phyloP scores from a whole-genome alignment of 495 filamentous ascomycete species.

The Parmelia sp. region DNA sequence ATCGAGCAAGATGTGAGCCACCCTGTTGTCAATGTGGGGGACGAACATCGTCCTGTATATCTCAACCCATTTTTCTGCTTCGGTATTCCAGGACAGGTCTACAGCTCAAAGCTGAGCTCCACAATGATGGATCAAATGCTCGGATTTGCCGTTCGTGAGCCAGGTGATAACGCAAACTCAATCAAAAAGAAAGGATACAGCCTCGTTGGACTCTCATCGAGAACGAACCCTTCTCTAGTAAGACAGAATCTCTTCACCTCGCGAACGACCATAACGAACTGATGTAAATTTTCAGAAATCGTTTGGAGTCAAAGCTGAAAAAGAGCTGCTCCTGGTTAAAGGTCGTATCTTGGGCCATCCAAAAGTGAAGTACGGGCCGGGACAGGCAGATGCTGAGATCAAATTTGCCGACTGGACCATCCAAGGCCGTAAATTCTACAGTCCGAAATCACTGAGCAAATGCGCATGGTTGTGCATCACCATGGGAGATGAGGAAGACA shows the following conservation, averaged over 20 bases:
- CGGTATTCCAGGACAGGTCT: conserved; percentile 59
- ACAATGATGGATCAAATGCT: conserved; percentile 60
- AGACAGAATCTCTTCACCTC: not conserved
- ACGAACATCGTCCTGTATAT: conserved; percentile 49
- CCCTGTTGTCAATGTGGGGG: conserved; percentile 70
- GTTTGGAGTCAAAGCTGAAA: not conserved
- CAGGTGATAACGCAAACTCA: conserved; percentile 57
- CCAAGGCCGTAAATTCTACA: not conserved
- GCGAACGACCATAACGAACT: not conserved
- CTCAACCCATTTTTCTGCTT: conserved; percentile 58
- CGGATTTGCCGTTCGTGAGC: conserved; percentile 58
- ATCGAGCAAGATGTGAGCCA: not conserved
- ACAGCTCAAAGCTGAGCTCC: conserved; percentile 46
- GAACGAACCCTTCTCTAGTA: not conserved
- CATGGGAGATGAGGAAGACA: not conserved
- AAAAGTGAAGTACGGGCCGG: not conserved
- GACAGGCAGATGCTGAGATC: not conserved
- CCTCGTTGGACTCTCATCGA: conserved; percentile 37
- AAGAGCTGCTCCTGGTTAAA: not conserved
- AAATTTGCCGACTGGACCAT: not conserved
- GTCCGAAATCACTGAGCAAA: not conserved
- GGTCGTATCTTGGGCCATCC: not conserved
- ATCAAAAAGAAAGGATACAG: conserved; percentile 50
- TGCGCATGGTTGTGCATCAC: not conserved
- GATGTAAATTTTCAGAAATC: not conserved